Evolutionary conservation across 2,329 filamentous ascomycete genomes (phyloP).

Genomic region (Mariannaea sp.): DNA sequence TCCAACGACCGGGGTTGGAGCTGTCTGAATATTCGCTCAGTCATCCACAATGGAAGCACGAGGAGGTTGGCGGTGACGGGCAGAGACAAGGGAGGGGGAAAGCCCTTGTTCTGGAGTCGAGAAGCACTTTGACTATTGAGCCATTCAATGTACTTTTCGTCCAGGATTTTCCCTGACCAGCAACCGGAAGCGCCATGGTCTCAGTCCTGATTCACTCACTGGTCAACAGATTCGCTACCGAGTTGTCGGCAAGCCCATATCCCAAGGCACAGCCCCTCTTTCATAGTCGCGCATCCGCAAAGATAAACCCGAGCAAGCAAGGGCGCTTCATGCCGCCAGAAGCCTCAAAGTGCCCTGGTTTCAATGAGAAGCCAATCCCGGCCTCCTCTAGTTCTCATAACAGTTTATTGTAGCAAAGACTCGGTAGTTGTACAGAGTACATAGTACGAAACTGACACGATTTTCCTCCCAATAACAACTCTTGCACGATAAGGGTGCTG

Average conservation of each 20-base stretch:
- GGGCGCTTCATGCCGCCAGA: conserved; percentile 12
- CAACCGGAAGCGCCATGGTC: conserved; percentile 1
- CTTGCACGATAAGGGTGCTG: neutral
- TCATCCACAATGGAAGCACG: conserved; percentile 12
- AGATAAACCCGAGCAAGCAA: conserved; percentile 15
- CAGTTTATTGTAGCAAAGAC: conserved; percentile 28
- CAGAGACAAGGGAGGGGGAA: conserved; percentile 24
- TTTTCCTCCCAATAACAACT: neutral
- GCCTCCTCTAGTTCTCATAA: no score
- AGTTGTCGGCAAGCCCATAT: conserved; percentile 15
- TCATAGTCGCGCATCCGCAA: conserved; percentile 5
- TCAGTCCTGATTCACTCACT: no score
- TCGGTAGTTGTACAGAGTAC: conserved; percentile 35
- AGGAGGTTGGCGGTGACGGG: conserved; percentile 32
- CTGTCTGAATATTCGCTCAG: conserved; percentile 34
- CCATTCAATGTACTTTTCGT: neutral
- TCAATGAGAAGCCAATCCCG: neutral
- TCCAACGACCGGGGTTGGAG: conserved; percentile 33
- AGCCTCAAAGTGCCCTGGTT: neutral
- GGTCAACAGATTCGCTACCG: conserved; percentile 9
- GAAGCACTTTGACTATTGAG: conserved; percentile 3
- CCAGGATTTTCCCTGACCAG: neutral
- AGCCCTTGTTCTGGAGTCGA: conserved; percentile 10
- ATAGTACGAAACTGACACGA: conserved; percentile 8
- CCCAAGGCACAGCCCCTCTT: conserved; percentile 13